These are phyloP conservation scores for Trichomonascaceae sp. DNA, from an alignment of 1,139 yeast genomes.

Conservation along the genomic window DNA sequence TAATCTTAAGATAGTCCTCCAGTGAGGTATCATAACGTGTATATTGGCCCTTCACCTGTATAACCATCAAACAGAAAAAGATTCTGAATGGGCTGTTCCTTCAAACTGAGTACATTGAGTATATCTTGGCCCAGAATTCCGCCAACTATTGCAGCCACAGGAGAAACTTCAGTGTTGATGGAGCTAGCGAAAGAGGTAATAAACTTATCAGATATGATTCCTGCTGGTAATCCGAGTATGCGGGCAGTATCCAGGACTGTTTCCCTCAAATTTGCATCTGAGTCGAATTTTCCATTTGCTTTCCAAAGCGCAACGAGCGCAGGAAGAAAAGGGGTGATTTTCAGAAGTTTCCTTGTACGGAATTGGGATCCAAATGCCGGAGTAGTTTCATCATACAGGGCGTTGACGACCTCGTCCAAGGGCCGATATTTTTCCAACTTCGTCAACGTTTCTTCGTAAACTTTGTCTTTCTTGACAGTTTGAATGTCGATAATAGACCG, in stretches of 20 bases:
- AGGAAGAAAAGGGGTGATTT: slow-evolving; percentile 58
- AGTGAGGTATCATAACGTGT: slow-evolving; percentile 34
- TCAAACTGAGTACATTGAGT: slow-evolving; percentile 69
- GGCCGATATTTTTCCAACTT: slow-evolving; percentile 49
- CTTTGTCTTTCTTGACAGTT: slow-evolving; percentile 37
- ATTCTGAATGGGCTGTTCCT: slow-evolving; percentile 79
- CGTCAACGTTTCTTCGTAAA: slow-evolving; percentile 45
- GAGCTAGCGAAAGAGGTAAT: slow-evolving; percentile 25
- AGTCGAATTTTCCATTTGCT: slow-evolving; percentile 7
- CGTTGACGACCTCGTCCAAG: slow-evolving; percentile 35
- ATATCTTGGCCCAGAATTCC: slow-evolving; percentile 90
- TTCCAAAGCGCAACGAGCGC: slow-evolving; percentile 51
- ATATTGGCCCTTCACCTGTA: slow-evolving; percentile 71
- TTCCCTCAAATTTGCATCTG: slow-evolving; percentile 20
- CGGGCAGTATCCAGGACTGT: slow-evolving; percentile 33
- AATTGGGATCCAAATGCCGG: slow-evolving; percentile 31
- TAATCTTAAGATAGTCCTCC: background rate
- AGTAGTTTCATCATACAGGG: slow-evolving; percentile 16
- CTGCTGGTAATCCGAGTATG: slow-evolving; percentile 38
- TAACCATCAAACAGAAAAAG: slow-evolving; percentile 69
- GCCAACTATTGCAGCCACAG: slow-evolving; percentile 83
- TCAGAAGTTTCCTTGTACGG: slow-evolving; percentile 51
- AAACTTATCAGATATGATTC: slow-evolving; percentile 31
- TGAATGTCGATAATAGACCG: slow-evolving; percentile 50
- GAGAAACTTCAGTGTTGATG: slow-evolving; percentile 64